Percentiles rank a stretch among this genome's conserved stretches.
Evolutionary conservation across 1,284 basidiomycete genomes (phyloP).

Genomic region (Ceratobasidium sp.): DNA sequence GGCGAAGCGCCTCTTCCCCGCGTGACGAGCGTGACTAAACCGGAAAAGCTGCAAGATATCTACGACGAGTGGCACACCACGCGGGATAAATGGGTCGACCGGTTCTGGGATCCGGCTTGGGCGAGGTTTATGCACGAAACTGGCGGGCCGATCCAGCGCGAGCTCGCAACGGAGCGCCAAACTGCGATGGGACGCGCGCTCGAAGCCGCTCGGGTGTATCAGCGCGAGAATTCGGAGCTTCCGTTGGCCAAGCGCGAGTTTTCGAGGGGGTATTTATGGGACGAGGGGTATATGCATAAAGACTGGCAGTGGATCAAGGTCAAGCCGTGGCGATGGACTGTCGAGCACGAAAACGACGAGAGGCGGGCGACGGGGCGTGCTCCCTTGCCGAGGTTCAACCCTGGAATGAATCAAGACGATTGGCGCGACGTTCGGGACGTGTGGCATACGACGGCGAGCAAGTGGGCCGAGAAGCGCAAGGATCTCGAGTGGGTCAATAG

Average conservation of each 20-base stretch:
- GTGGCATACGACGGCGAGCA: conserved; percentile 43
- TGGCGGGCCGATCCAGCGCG: conserved; percentile 30
- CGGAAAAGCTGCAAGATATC: conserved; percentile 20
- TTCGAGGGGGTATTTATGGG: conserved; percentile 33
- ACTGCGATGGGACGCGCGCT: conserved; percentile 20
- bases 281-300: conserved; percentile 37
- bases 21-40: conserved; percentile 22
- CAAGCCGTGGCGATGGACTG: conserved; percentile 35
- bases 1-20: background rate
- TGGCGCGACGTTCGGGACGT: conserved; percentile 41
- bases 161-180: conserved; percentile 24
- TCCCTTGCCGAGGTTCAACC: conserved; percentile 16
- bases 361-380: conserved; percentile 25
- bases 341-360: conserved; percentile 41
- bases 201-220: conserved; percentile 40
- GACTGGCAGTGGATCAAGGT: conserved; percentile 37
- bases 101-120: conserved; percentile 35
- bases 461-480: conserved; percentile 42
- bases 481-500: conserved; percentile 29
- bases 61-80: conserved; percentile 32
- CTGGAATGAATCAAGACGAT: conserved; percentile 39
- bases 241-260: conserved; percentile 41
- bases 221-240: conserved; percentile 39
- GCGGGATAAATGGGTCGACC: conserved; percentile 41
- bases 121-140: conserved; percentile 24